A percentile compares a stretch with the other conserved stretches of the same genome.
phyloP scores from a whole-genome alignment of 2,329 filamentous ascomycete species.

The Aspergillus quadricinctus region DNA sequence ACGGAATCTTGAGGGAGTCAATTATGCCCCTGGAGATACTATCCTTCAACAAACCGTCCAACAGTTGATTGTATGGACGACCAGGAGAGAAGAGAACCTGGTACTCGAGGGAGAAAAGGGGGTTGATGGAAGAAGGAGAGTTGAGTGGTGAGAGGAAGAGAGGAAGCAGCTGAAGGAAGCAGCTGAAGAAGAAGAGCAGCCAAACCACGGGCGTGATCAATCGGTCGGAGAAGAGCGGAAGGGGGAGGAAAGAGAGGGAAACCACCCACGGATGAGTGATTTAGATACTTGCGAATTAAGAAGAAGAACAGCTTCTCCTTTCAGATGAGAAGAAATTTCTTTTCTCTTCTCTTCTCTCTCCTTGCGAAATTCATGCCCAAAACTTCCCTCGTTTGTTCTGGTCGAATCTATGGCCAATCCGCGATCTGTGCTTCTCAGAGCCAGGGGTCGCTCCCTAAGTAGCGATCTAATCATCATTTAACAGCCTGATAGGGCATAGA shows the following conservation, averaged over 20 bases:
- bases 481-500: not conserved
- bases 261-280: slow-evolving; percentile 1
- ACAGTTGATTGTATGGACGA: not conserved
- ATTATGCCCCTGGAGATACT: not conserved
- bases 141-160: slow-evolving; percentile 13
- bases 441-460: not conserved
- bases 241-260: slow-evolving; percentile 13
- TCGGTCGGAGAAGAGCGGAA: slow-evolving; percentile 1
- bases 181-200: not conserved
- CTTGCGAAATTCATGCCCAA: not conserved
- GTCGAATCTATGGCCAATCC: not conserved
- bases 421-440: not conserved
- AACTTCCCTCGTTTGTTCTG: not conserved
- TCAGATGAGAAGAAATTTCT: not conserved
- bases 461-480: not conserved
- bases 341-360: not conserved
- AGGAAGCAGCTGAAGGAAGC: not conserved
- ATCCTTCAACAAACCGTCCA: not conserved
- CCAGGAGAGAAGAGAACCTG: not conserved
- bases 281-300: not conserved
- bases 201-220: not conserved
- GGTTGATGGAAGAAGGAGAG: slow-evolving; percentile 1
- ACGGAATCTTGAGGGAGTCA: not conserved
- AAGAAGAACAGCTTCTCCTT: not conserved
- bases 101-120: slow-evolving; percentile 1